A percentile compares a stretch with the other conserved stretches of the same genome.
Evolutionary conservation across 495 filamentous ascomycete species (phyloP).

Genomic region (Trypethelium eluteriae): DNA sequence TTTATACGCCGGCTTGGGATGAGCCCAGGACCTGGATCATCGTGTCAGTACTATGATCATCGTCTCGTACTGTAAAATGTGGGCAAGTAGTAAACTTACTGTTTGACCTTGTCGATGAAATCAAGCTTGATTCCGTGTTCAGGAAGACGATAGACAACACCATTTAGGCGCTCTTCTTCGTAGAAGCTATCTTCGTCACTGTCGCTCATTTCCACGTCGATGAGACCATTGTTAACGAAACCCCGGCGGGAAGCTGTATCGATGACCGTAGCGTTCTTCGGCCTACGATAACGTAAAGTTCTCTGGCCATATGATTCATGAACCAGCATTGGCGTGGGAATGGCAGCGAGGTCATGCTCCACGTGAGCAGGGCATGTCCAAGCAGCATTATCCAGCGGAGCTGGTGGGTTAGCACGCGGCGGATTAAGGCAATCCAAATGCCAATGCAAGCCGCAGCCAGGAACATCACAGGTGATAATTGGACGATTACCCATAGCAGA

Average conservation of each 20-base stretch:
- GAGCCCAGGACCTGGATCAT: conserved; percentile 14
- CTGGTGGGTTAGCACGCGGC: conserved; percentile 69
- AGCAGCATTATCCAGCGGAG: conserved; percentile 48
- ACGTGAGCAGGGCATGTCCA: conserved; percentile 90
- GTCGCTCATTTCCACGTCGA: conserved; percentile 53
- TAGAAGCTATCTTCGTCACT: neutral
- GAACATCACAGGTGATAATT: conserved; percentile 41
- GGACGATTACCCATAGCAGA: conserved; percentile 45
- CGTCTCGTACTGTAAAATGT: neutral
- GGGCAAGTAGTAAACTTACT: conserved; percentile 24
- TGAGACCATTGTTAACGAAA: conserved; percentile 64
- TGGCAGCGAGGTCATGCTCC: conserved; percentile 47
- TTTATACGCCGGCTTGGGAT: neutral
- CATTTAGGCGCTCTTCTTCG: conserved; percentile 2
- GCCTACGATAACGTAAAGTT: conserved; percentile 43
- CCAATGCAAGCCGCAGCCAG: conserved; percentile 67
- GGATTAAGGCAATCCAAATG: conserved; percentile 89
- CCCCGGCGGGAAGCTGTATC: conserved; percentile 47
- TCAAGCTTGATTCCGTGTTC: conserved; percentile 70
- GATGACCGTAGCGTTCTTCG: conserved; percentile 44
- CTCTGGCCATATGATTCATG: conserved; percentile 25
- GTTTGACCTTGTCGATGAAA: conserved; percentile 53
- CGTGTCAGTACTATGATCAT: conserved; percentile 4
- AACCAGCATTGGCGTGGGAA: conserved; percentile 30
- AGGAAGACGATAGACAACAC: conserved; percentile 56